Base-by-base conservation (phyloP, 306 rosid genomes). In the Sicyos baderoa region DNA sequence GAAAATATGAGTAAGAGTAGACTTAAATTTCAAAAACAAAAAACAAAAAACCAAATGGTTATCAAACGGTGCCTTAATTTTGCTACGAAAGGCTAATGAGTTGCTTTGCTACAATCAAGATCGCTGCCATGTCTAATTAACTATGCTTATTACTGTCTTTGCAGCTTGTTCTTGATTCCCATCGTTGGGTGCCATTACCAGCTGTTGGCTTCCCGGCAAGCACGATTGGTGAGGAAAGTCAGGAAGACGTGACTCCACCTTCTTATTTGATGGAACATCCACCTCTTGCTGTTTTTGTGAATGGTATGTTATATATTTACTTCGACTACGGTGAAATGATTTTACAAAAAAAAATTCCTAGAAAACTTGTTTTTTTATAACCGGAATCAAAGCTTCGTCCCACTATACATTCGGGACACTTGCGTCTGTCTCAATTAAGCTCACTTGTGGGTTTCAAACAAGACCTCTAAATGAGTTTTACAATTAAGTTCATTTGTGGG, bases 111-210 rank as follows among this genome's bases (percentile, higher is more conserved):
- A 42, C 71, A 47, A 47, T 21, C 52, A 15, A 45, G 9, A 7
- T 47, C 70, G 75, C 74, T 53, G 23, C 40, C 53, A 71, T 21
- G 64, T 3, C 74, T 71, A 56, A 54, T 56, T 37, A 52, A 17
- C 49, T 2, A 44, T 7, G 64, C 13, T 37, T 37, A 71, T 51
- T 29, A 29, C 4, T 56, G 40, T 35, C 19, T 0, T 49, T 18
- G 42, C 80, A 93, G 99, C 74, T 89, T 83, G 94, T 93, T 74
- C 82, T 93, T 90, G 99, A 90, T 84, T 90, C 97, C 73, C 99
- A 93, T 85, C 99, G 97, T 56, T 93, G 99, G 99, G 99, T 93
- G 75, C 96, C 99, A 69, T 77, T 90, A 54, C 97, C 99, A 40
- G 82, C 88, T 66, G 85, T 93, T 82, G 99, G 99, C 79, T 93